Evolutionary conservation across 495 filamentous ascomycete species (phyloP).

Genomic region (Xylaria longipes): DNA sequence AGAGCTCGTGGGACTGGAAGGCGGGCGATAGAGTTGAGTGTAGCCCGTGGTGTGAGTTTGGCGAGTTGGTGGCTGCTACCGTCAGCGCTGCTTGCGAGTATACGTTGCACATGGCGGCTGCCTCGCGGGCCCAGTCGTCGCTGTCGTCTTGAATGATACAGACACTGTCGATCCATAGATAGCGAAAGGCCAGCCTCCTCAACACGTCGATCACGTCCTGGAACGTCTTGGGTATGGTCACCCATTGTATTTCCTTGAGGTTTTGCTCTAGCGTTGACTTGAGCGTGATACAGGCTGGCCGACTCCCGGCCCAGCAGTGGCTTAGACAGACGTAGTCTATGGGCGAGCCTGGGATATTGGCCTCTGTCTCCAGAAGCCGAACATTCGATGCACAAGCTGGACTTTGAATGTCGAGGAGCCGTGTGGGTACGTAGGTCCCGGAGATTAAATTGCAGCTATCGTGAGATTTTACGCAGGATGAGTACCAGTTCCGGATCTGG

Average conservation of each 20-base stretch:
- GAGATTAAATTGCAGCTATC: neutral
- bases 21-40: neutral
- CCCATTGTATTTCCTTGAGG: conserved; percentile 21
- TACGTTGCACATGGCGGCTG: conserved; percentile 33
- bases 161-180: conserved; percentile 47
- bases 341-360: neutral
- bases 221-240: conserved; percentile 32
- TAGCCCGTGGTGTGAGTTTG: neutral
- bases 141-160: conserved; percentile 38
- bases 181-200: conserved; percentile 31
- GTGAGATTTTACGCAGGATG: neutral
- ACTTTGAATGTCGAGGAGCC: conserved; percentile 5
- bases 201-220: conserved; percentile 41
- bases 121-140: conserved; percentile 37
- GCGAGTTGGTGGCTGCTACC: neutral
- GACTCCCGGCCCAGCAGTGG: conserved; percentile 23
- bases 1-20: neutral
- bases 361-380: conserved; percentile 1
- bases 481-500: neutral
- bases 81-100: conserved; percentile 28
- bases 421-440: neutral
- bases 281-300: conserved; percentile 27
- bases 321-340: conserved; percentile 23
- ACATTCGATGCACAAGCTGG: neutral
- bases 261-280: conserved; percentile 21